A percentile compares a stretch with the other conserved stretches of the same genome.
Conservation (phyloP, 2,329 filamentous ascomycete species). For the Capronia coronata region DNA sequence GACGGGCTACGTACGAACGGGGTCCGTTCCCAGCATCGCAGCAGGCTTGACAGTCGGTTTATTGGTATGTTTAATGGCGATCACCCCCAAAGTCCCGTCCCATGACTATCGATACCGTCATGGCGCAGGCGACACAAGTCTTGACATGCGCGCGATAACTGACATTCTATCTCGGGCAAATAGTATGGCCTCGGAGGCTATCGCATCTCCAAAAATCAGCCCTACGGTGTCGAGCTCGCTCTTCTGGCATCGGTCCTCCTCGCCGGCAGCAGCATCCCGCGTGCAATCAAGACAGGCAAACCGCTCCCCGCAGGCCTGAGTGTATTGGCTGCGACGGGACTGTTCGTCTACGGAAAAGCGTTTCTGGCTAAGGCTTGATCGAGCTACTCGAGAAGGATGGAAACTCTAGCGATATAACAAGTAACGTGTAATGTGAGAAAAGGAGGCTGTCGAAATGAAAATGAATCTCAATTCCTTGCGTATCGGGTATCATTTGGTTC, state of each 20-base stretch:
- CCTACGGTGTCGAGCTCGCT: slow-evolving; percentile 83
- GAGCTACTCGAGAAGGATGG: background rate
- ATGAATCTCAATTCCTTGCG: background rate
- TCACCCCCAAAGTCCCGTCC: no score
- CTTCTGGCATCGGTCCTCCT: slow-evolving; percentile 81
- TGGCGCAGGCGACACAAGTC: no score
- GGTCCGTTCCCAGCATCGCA: slow-evolving; percentile 77
- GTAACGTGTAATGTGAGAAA: background rate
- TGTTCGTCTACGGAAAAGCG: slow-evolving; percentile 72
- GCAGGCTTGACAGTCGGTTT: slow-evolving; percentile 78
- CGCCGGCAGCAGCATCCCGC: slow-evolving; percentile 74
- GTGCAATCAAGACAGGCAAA: slow-evolving; percentile 74
- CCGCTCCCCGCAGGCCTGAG: slow-evolving; percentile 76
- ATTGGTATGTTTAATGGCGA: no score
- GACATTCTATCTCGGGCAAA: background rate
- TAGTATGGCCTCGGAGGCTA: slow-evolving; percentile 72
- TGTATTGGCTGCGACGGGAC: slow-evolving; percentile 68
- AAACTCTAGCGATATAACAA: background rate
- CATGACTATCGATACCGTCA: no score
- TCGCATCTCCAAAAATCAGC: slow-evolving; percentile 65
- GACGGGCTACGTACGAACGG: slow-evolving; percentile 75
- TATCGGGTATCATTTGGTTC: background rate
- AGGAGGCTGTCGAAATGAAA: background rate
- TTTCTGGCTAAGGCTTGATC: slow-evolving; percentile 37
- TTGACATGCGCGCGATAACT: no score